Evolutionary conservation across 495 filamentous ascomycete genomes (phyloP).

Genomic region (Penicillium angulare): DNA sequence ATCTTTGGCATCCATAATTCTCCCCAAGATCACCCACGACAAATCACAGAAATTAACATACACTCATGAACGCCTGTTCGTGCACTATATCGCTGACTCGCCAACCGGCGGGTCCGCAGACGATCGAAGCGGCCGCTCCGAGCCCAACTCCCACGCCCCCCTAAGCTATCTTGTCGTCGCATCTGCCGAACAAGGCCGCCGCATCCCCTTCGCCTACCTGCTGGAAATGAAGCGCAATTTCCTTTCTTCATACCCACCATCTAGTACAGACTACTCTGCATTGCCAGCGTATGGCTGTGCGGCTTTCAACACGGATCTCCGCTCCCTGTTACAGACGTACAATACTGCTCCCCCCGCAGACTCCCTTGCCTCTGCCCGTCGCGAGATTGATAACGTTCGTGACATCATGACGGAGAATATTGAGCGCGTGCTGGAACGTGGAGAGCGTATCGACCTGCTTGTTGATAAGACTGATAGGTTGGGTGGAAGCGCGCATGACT

Average conservation of each 20-base stretch:
- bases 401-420: constrained; percentile 99
- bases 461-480: constrained; percentile 96
- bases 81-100: constrained; percentile 92
- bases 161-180: constrained; percentile 86
- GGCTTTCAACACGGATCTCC: constrained; percentile 77
- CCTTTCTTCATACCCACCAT: constrained; percentile 65
- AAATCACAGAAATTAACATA: constrained; percentile 87
- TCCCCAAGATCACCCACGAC: constrained; percentile 87
- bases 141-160: constrained; percentile 62
- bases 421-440: constrained; percentile 89
- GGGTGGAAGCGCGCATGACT: constrained; percentile 83
- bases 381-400: constrained; percentile 88
- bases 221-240: constrained; percentile 90
- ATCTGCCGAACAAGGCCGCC: constrained; percentile 71
- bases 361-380: constrained; percentile 76
- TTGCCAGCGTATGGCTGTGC: constrained; percentile 89
- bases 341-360: constrained; percentile 80
- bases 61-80: constrained; percentile 84
- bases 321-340: constrained; percentile 76
- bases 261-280: constrained; percentile 67
- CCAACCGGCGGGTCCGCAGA: constrained; percentile 56
- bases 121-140: constrained; percentile 24
- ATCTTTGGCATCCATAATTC: constrained; percentile 88
- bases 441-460: constrained; percentile 90
- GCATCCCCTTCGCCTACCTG: constrained; percentile 90